Conservation (phyloP, 2,329 filamentous ascomycete species). For the Fusarium liriodendri region DNA sequence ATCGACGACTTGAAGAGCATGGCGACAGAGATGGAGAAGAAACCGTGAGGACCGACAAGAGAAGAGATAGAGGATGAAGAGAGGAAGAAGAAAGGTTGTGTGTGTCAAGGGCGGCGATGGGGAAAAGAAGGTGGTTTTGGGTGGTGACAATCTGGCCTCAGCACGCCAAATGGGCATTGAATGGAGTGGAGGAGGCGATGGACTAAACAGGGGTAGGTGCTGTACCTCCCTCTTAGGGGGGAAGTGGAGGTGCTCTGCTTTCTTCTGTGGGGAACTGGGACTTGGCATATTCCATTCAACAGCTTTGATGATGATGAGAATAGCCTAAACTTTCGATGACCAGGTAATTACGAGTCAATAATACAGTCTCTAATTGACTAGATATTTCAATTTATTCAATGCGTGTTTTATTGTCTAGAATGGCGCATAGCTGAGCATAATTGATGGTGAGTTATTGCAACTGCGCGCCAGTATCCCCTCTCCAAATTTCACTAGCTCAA, state of each 20-base stretch:
- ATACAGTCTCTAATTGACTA: background rate
- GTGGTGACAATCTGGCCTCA: conserved; percentile 46
- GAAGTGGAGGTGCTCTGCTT: conserved; percentile 10
- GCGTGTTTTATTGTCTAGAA: background rate
- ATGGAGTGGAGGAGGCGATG: conserved; percentile 9
- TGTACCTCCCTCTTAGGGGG: background rate
- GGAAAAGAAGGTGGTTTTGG: conserved; percentile 18
- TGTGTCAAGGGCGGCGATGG: conserved; percentile 38
- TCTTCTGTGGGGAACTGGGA: conserved; percentile 26
- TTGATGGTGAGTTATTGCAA: too few relatives aligned
- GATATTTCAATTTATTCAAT: background rate
- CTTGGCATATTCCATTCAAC: background rate
- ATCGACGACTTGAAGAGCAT: conserved; percentile 84
- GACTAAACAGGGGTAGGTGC: conserved; percentile 18
- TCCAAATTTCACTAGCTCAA: background rate
- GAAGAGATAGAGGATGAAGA: conserved; percentile 9
- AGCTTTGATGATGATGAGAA: background rate
- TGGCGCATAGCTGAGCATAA: background rate
- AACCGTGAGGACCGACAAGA: background rate
- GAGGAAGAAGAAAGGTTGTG: conserved; percentile 24
- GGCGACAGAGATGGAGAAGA: conserved; percentile 25
- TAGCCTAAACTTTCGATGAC: background rate
- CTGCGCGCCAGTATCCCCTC: background rate
- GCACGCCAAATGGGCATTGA: conserved; percentile 5
- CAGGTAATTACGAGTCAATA: background rate